phyloP scores from a whole-genome alignment of 192 early-diverging fungal species.

The Coemansia sp. region DNA sequence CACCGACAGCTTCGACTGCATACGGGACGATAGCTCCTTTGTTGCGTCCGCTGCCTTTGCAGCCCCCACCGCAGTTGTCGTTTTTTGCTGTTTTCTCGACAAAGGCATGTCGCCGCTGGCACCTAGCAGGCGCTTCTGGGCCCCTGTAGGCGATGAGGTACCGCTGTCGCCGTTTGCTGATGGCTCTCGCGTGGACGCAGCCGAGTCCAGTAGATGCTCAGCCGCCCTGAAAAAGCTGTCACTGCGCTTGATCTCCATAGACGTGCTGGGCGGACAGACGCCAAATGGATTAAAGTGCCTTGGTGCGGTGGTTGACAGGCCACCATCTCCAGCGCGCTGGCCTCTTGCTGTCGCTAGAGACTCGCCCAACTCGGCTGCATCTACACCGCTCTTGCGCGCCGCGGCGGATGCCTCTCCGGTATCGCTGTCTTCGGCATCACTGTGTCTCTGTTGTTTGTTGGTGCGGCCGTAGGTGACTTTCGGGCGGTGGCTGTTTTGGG shows the following conservation, averaged over 20 bases:
- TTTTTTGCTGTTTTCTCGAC: slow-evolving; percentile 23
- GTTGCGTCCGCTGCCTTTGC: background rate
- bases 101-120: background rate
- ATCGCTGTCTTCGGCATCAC: background rate
- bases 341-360: background rate
- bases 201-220: slow-evolving; percentile 13
- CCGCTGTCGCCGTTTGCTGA: background rate
- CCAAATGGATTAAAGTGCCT: slow-evolving; percentile 50
- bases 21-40: background rate
- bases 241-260: slow-evolving; percentile 45
- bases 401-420: background rate
- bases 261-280: slow-evolving; percentile 22
- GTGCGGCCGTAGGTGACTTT: background rate
- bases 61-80: background rate
- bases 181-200: slow-evolving; percentile 7
- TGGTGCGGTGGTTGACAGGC: slow-evolving; percentile 30
- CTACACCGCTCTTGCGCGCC: no score
- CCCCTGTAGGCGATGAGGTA: slow-evolving; percentile 19
- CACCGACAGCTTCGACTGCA: slow-evolving; percentile 14
- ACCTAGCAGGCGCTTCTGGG: no score
- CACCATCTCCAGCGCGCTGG: slow-evolving; percentile 5
- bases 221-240: slow-evolving; percentile 45
- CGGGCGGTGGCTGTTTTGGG: background rate
- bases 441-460: background rate
- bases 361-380: no score